Conservation (phyloP, 345 rosid genomes). For the Physaria fendleri region DNA sequence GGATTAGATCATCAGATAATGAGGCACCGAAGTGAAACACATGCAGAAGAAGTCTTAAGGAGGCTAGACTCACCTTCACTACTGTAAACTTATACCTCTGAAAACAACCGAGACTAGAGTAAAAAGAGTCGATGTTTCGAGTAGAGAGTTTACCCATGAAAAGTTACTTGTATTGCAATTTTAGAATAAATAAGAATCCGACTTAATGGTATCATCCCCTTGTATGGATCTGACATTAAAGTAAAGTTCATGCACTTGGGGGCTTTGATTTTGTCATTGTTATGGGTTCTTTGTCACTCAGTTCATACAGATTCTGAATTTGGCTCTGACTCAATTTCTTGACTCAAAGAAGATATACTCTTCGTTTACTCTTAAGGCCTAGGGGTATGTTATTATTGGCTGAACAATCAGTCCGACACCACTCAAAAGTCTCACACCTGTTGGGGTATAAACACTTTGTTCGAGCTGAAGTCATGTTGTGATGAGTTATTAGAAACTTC, state of each 20-base stretch:
- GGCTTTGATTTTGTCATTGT: not conserved
- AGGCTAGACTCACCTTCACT: not conserved
- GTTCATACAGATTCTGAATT: not conserved
- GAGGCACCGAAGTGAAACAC: conserved; percentile 7
- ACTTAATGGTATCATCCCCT: not conserved
- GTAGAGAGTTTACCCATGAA: no score
- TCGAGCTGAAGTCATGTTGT: not conserved
- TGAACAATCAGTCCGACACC: not conserved
- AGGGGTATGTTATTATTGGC: not conserved
- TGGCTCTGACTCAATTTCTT: not conserved
- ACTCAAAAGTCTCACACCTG: no score
- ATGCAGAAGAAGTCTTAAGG: not conserved
- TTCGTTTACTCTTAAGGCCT: not conserved
- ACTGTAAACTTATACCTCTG: not conserved
- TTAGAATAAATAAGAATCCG: not conserved
- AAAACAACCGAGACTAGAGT: not conserved
- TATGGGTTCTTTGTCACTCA: not conserved
- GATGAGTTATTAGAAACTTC: not conserved
- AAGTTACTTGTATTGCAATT: not conserved
- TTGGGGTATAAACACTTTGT: not conserved
- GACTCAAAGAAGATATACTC: not conserved
- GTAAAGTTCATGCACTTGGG: not conserved
- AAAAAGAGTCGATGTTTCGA: not conserved
- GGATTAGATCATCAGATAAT: conserved; percentile 42
- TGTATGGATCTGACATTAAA: not conserved